Evolutionary conservation across 257 asterid genomes (phyloP), one percentile per base, ranked within the genome.

Genomic region (Voacanga thouarsii): DNA sequence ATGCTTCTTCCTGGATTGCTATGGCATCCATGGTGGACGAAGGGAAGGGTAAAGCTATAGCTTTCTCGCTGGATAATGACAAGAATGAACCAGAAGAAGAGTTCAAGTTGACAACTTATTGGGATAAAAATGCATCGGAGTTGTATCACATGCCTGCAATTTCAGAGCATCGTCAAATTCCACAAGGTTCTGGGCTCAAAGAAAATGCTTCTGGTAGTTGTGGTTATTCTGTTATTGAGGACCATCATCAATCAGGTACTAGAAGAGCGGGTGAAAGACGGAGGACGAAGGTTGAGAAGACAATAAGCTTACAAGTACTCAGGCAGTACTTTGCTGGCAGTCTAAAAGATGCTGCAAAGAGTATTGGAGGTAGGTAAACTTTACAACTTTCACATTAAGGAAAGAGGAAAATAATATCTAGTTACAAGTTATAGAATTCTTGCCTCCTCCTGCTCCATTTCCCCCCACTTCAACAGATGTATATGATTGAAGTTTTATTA

Each of bases 331-430:
- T 89, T 80, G 85, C 96, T 56, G 96, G 97, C 81, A 92, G 96
- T 82, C 87, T 92, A 51, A 90, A 90, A 86, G 96, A 92, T 84
- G 97, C 97, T 70, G 97, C 97, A 70, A 89, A 81, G 85, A 86
- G 69, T 85, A 88, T 92, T 83, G 97, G 97, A 76, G 97, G 97
- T 92, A 88, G 73, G 83, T 65, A 61, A 65, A 74, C 73, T 68
- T 23, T 18, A 45, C 12, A 67, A 16, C 11, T 16, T 65, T 65
- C 71, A 5, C 43, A 28, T 3, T 63, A 11, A 63, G 21, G 69
- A 28, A 26, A 12, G 21, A 14, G 6, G 28, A 1, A 7, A 56
- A n/a, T 23, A n/a, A 37, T 12, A 43, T 30, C 16, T 28, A 41
- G 0, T 56, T 75, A 7, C 43, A 24, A 1, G 3, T 5, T 65